Percentiles rank a stretch among this genome's conserved stretches.
Evolutionary conservation across 2,329 filamentous ascomycete species (phyloP).

Genomic region (Exophiala phaeomuriformis): DNA sequence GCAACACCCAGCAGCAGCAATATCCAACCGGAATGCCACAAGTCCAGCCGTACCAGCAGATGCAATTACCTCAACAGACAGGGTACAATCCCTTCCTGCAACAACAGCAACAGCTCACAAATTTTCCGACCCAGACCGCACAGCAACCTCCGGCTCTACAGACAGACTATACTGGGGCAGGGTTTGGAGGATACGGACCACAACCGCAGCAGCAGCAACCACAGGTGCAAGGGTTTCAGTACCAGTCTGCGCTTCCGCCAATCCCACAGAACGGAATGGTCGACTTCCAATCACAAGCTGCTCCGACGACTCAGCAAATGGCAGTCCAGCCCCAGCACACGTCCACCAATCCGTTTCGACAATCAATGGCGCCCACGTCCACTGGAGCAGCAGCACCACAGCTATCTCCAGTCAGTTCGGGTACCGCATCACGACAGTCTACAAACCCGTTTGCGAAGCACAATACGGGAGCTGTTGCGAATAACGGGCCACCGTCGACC

Average conservation of each 20-base stretch:
- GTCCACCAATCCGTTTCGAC: constrained; percentile 86
- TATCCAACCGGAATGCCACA: constrained; percentile 16
- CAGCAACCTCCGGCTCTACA: constrained; percentile 26
- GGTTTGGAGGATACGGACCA: constrained; percentile 73
- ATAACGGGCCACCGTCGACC: constrained; percentile 5
- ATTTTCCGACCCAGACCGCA: constrained; percentile 25
- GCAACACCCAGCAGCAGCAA: constrained; percentile 34
- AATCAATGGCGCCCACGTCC: constrained; percentile 65
- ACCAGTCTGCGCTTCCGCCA: constrained; percentile 37
- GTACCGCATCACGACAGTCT: constrained; percentile 51
- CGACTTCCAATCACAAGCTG: constrained; percentile 41
- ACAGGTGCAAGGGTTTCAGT: constrained; percentile 32
- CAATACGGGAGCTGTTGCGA: constrained; percentile 27
- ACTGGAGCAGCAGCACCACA: constrained; percentile 29
- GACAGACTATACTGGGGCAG: constrained; percentile 63
- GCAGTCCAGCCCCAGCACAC: constrained; percentile 45
- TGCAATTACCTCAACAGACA: constrained; percentile 28
- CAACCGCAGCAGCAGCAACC: constrained; percentile 51
- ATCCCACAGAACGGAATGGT: constrained; percentile 46
- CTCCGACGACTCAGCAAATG: constrained; percentile 32
- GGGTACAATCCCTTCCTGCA: constrained; percentile 28
- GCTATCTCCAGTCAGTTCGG: constrained; percentile 39
- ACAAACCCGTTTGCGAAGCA: constrained; percentile 83
- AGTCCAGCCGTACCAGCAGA: constrained; percentile 21
- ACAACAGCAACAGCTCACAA: constrained; percentile 12